Base-by-base conservation (phyloP, 208 protist genomes). In the Leishmania guyanensis region DNA sequence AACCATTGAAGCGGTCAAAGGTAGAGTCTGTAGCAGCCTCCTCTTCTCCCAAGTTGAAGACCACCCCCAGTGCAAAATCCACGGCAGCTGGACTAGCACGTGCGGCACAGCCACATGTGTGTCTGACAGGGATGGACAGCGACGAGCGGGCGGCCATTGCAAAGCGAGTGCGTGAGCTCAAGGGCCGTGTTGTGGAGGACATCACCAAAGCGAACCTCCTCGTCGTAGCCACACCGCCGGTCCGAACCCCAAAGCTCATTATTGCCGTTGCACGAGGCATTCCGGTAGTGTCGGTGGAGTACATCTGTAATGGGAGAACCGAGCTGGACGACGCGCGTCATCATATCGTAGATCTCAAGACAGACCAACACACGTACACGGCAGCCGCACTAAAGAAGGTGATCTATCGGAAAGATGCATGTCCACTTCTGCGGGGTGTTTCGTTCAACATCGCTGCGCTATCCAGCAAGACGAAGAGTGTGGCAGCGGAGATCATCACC, bases 171-270 rank as follows among this genome's bases (percentile, higher is more conserved):
- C 80, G 83, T 64, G 70, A 76, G 22, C 75, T 84, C 36, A 86
- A 86, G n/a, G 91, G 83, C 6, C 83, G 77, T 14, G 60, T 90
- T 0, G 87, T 90, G n/a, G 92, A 96, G 4, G 81, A 91, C 68
- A 85, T 96, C 39, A 43, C 51, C 8, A 89, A 91, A 39, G 87
- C 91, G 1, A 90, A 90, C 75, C 65, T 94, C 5, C 89, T 96
- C 20, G 81, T 98, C 29, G 92, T 97, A 5, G 75, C 77, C 16
- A 60, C 65, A n/a, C 93, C 95, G 2, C 83, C 89, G 5, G 76
- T 87, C 48, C 91, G 95, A 3, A 98, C 95, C 16, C 95, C 95
- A 0, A 98, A 98, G 81, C 90, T 98, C 74, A 87, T 98, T 60
- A 93, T 96, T 64, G 93, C 95, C 0, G 92, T 95, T 5, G 93